A percentile compares a stretch with the other conserved stretches of the same genome.
These are phyloP conservation scores for Suhomyces xylopsoci DNA, from an alignment of 805 yeast genomes.

Conservation along the genomic window DNA sequence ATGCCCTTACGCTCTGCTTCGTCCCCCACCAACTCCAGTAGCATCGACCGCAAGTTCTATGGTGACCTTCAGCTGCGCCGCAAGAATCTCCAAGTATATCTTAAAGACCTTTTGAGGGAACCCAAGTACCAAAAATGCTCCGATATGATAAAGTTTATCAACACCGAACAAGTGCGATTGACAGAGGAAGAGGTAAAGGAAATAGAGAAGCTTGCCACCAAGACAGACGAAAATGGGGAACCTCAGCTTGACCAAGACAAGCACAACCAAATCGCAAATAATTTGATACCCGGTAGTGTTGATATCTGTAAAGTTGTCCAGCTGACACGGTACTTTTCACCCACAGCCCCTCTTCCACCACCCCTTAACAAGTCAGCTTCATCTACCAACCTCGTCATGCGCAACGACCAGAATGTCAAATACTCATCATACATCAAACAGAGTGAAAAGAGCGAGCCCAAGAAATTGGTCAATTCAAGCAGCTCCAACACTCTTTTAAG, in stretches of 20 bases:
- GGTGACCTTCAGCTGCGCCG: constrained; percentile 19
- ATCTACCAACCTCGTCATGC: background rate
- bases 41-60: constrained; percentile 10
- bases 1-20: constrained; percentile 19
- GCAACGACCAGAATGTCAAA: constrained; percentile 8
- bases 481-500: constrained; percentile 24
- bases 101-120: constrained; percentile 18
- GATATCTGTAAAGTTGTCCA: constrained; percentile 12
- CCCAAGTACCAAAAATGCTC: constrained; percentile 1
- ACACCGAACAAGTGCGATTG: background rate
- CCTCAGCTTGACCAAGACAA: background rate
- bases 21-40: constrained; percentile 6
- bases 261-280: constrained; percentile 5
- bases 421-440: constrained; percentile 15
- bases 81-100: constrained; percentile 24
- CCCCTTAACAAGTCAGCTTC: constrained; percentile 1
- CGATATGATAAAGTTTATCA: constrained; percentile 9
- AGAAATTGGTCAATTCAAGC: constrained; percentile 12
- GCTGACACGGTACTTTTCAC: constrained; percentile 13
- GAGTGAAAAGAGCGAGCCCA: background rate
- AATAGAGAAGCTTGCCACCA: background rate
- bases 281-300: constrained; percentile 18
- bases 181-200: constrained; percentile 10
- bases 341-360: constrained; percentile 25
- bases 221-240: background rate